These are phyloP conservation scores for Sporothrix pseudoabietina DNA, from an alignment of 2,329 filamentous ascomycete genomes.

Conservation along the genomic window DNA sequence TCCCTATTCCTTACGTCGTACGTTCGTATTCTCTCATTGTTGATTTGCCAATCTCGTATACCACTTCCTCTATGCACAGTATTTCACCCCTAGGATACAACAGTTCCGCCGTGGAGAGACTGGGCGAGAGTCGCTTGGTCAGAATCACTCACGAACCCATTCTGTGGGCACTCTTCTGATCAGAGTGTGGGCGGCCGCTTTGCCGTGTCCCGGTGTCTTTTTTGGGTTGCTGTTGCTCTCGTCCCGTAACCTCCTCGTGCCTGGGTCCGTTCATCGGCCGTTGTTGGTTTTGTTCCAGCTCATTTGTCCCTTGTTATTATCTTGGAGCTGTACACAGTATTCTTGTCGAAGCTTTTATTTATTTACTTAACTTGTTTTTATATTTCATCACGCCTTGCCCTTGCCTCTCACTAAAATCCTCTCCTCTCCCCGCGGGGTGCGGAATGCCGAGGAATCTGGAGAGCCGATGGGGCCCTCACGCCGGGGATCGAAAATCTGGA, in stretches of 20 bases:
- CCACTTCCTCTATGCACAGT: background rate
- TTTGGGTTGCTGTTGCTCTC: background rate
- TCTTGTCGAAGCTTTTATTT: background rate
- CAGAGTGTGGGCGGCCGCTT: background rate
- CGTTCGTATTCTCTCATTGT: background rate
- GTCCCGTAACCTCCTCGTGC: background rate
- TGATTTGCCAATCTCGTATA: background rate
- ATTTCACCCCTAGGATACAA: background rate
- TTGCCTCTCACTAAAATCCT: background rate
- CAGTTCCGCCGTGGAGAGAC: background rate
- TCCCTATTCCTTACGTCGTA: background rate
- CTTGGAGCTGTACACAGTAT: background rate
- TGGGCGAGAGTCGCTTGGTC: background rate
- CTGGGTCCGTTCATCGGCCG: background rate
- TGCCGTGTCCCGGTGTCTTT: background rate
- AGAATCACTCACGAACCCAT: background rate
- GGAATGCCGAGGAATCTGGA: slow-evolving; percentile 16
- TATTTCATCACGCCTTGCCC: background rate
- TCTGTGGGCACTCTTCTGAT: background rate
- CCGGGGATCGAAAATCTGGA: slow-evolving; percentile 9
- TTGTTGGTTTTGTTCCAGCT: background rate
- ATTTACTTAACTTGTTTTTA: background rate
- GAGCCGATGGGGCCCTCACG: background rate
- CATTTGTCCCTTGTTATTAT: background rate
- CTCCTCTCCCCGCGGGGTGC: slow-evolving; percentile 11